Evolutionary conservation across 495 filamentous ascomycete species (phyloP).

Genomic region (Clohesyomyces aquaticus): DNA sequence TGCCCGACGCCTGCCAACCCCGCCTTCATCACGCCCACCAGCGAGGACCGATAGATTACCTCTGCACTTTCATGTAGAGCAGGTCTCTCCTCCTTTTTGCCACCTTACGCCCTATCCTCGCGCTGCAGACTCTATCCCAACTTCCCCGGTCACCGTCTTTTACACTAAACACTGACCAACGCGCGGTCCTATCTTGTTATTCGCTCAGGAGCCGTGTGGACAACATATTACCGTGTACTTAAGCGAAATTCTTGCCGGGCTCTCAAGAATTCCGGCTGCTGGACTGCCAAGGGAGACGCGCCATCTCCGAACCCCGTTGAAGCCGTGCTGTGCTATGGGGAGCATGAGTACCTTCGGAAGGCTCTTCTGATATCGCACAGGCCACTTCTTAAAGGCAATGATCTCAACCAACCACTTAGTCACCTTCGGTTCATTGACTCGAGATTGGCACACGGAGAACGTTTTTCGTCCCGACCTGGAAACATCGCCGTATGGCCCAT

Average conservation of each 20-base stretch:
- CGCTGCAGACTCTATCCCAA: too few relatives aligned
- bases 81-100: too few relatives aligned
- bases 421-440: too few relatives aligned
- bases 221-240: conserved; percentile 18
- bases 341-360: not conserved
- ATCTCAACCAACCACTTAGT: not conserved
- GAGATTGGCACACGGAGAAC: too few relatives aligned
- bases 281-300: not conserved
- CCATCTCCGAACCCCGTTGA: not conserved
- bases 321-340: too few relatives aligned
- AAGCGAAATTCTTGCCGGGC: conserved; percentile 4
- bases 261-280: not conserved
- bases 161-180: too few relatives aligned
- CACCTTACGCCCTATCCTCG: too few relatives aligned
- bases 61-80: too few relatives aligned
- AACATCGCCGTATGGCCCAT: conserved; percentile 6
- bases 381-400: not conserved
- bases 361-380: not conserved
- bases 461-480: not conserved
- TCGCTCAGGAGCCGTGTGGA: conserved; percentile 1
- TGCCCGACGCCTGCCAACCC: too few relatives aligned
- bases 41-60: too few relatives aligned
- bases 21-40: too few relatives aligned
- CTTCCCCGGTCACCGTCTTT: too few relatives aligned
- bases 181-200: conserved; percentile 13